phyloP scores from a whole-genome alignment of 202 grass and related monocot genomes.

The Eragrostis tef region DNA sequence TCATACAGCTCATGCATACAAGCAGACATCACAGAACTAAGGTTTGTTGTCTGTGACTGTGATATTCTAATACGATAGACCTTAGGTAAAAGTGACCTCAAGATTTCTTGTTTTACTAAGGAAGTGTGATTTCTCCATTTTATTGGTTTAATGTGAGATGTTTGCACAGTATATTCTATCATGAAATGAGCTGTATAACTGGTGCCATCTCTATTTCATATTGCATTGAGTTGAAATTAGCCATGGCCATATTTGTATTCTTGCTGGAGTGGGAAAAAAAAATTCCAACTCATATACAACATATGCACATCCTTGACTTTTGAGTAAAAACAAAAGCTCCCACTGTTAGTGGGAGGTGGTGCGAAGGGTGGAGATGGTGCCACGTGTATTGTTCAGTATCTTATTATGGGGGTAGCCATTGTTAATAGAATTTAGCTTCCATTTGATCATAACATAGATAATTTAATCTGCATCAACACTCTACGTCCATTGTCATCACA shows the following conservation, averaged over 20 bases:
- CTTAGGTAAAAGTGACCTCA: not conserved
- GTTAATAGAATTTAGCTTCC: not conserved
- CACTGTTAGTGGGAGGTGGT: not conserved
- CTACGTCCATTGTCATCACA: not conserved
- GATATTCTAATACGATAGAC: not conserved
- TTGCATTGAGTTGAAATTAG: not conserved
- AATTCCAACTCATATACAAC: not conserved
- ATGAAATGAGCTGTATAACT: not conserved
- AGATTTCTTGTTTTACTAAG: constrained; percentile 3
- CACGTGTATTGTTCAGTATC: constrained; percentile 8
- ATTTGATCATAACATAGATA: not conserved
- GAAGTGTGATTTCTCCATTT: not conserved
- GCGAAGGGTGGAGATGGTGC: not conserved
- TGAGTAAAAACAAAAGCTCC: not conserved
- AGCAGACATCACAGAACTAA: not conserved
- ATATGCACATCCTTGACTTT: not conserved
- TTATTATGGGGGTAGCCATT: not conserved
- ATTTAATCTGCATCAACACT: not conserved
- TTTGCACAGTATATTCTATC: not conserved
- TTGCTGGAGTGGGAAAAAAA: not conserved
- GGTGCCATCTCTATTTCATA: not conserved
- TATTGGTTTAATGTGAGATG: not conserved
- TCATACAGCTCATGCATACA: not conserved
- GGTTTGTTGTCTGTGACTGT: too few species aligned
- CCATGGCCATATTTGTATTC: not conserved